Percentiles rank a stretch among this genome's conserved stretches.
Conservation (phyloP, 345 rosid genomes). For the Sisymbrium altissimum region DNA sequence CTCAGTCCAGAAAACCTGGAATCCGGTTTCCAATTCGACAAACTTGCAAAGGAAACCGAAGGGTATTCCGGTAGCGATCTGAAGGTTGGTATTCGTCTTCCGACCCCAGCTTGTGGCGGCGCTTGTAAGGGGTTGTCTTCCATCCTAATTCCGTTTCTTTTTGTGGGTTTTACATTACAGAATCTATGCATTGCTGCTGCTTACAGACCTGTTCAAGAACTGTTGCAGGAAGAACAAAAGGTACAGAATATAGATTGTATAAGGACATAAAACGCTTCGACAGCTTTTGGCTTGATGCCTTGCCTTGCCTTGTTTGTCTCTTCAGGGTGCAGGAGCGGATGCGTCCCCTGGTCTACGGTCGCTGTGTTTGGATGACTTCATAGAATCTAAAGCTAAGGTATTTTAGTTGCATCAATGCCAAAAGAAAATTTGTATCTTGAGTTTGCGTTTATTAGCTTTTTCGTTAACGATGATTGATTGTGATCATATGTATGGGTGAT, state of each 20-base stretch:
- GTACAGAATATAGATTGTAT: slow-evolving; percentile 32
- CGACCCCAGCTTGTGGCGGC: neutral
- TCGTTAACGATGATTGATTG: neutral
- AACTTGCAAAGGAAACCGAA: slow-evolving; percentile 81
- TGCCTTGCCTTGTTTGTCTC: neutral
- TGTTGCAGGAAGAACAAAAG: slow-evolving; percentile 71
- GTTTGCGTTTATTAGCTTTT: neutral
- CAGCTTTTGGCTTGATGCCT: neutral
- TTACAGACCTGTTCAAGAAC: slow-evolving; percentile 93
- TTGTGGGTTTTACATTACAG: slow-evolving; percentile 41
- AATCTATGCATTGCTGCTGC: slow-evolving; percentile 96
- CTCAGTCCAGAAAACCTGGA: slow-evolving; percentile 64
- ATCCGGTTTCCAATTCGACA: slow-evolving; percentile 48
- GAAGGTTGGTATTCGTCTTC: slow-evolving; percentile 51
- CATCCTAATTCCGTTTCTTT: neutral
- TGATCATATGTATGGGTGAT: neutral
- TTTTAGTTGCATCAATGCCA: neutral
- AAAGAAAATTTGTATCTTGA: neutral
- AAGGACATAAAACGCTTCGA: neutral
- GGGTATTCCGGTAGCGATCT: slow-evolving; percentile 99
- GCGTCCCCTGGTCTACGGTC: slow-evolving; percentile 48
- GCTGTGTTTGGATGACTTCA: slow-evolving; percentile 74
- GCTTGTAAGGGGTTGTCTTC: neutral
- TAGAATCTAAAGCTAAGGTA: slow-evolving; percentile 83
- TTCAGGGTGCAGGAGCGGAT: slow-evolving; percentile 44